Percentiles rank a stretch among this genome's conserved stretches.
These are phyloP conservation scores for Pseudogymnoascus sp. DNA, from an alignment of 2,329 filamentous ascomycete genomes.

Conservation along the genomic window DNA sequence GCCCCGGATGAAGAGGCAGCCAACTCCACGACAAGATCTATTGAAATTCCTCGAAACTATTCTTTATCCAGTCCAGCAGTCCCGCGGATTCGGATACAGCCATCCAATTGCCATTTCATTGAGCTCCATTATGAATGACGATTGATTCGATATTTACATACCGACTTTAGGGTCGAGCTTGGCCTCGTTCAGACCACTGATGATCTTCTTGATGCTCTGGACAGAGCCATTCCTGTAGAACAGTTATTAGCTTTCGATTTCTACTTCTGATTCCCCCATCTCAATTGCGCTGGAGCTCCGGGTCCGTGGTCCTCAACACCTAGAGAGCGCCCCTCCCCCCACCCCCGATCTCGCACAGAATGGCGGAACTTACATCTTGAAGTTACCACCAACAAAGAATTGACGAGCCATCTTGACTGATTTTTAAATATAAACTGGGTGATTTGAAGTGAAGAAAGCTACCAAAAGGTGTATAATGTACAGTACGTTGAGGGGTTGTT, in stretches of 20 bases:
- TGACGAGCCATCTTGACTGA: slow-evolving; percentile 67
- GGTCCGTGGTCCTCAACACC: not conserved
- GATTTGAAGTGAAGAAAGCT: not conserved
- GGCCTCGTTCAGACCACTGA: slow-evolving; percentile 80
- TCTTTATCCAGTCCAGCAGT: not conserved
- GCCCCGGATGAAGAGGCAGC: not conserved
- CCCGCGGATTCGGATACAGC: not conserved
- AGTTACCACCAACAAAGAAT: slow-evolving; percentile 98
- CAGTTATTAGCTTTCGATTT: not conserved
- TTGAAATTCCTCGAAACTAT: not conserved
- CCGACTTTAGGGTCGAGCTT: slow-evolving; percentile 68
- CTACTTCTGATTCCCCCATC: not conserved
- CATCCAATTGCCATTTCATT: not conserved
- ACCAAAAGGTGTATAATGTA: not conserved
- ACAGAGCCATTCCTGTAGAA: slow-evolving; percentile 77
- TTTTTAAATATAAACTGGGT: slow-evolving; percentile 6
- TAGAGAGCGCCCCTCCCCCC: not conserved
- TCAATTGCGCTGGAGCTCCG: not conserved
- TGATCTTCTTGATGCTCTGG: slow-evolving; percentile 83
- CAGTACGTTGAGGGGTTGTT: slow-evolving; percentile 2
- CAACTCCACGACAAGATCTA: not conserved
- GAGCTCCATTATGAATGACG: slow-evolving; percentile 7
- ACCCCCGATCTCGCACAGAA: not conserved
- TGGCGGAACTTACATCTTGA: slow-evolving; percentile 74
- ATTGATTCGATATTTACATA: slow-evolving; percentile 35